Evolutionary conservation across 139 green algal species (phyloP).

Genomic region (Chlorella sorokiniana): DNA sequence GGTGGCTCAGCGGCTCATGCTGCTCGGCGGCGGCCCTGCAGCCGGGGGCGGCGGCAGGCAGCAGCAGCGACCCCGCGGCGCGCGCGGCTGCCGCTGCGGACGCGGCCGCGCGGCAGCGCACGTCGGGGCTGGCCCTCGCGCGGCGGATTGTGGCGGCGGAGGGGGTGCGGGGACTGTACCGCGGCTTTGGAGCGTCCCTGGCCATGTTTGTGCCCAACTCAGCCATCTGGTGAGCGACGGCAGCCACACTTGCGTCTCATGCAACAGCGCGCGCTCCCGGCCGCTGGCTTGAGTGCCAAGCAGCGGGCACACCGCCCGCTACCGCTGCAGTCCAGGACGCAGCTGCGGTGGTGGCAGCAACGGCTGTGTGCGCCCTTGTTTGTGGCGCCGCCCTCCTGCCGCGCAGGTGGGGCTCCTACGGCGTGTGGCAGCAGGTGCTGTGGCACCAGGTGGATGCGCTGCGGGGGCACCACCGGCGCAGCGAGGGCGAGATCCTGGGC

Average conservation of each 20-base stretch:
- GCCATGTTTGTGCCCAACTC: conserved; percentile 84
- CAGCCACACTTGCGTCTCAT: too few species aligned
- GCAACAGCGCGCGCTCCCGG: background rate
- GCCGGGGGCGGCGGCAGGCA: background rate
- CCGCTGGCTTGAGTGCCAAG: background rate
- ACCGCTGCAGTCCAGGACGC: too few species aligned
- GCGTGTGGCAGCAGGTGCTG: conserved; percentile 80
- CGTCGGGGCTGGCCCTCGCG: conserved; percentile 69
- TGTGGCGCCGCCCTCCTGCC: conserved; percentile 28
- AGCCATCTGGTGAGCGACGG: conserved; percentile 77
- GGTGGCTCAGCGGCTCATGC: conserved; percentile 35
- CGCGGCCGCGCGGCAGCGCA: background rate
- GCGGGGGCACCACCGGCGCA: background rate
- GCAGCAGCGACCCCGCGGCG: background rate
- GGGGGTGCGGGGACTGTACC: conserved; percentile 83
- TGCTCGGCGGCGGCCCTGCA: background rate
- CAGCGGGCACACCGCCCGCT: too few species aligned
- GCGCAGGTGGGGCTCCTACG: conserved; percentile 86
- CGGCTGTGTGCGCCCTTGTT: conserved; percentile 27
- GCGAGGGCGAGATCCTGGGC: conserved; percentile 54
- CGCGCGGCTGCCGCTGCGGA: conserved; percentile 7
- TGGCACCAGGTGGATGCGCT: conserved; percentile 64
- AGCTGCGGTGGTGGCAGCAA: too few species aligned
- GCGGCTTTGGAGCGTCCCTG: conserved; percentile 84
- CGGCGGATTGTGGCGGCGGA: conserved; percentile 81